Base-by-base conservation (phyloP, 1,284 basidiomycete species). In the Cutaneotrichosporon sp. region DNA sequence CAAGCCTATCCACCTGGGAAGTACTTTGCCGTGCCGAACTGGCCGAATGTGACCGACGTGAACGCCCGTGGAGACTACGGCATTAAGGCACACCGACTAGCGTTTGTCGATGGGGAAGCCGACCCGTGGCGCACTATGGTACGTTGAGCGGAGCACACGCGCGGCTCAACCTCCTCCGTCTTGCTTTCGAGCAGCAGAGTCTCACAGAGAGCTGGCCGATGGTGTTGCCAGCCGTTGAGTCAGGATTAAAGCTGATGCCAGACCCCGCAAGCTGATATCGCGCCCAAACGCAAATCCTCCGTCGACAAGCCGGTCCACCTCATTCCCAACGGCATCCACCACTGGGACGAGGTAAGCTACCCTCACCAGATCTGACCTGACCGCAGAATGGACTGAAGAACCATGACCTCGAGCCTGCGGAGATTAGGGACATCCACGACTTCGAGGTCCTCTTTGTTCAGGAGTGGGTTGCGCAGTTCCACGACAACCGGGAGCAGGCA, bases 281-380 rank as follows among this genome's bases (percentile, higher is more conserved):
- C 90, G 0, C 74, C 78, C 6, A 76, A 80, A 39, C 79, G 92
- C 29, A 69, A 79, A 37, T 88, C 91, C 71, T 89, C 88, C 0
- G 71, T 85, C 12, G 62, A 82, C 17, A 78, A 81, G 46, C 93
- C 93, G 0, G 90, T 92, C 76, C 91, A 92, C 71, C 64, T 94
- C 46, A 97, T 97, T 55, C 84, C 84, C n/a, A 86, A 82, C 54
- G 90, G 81, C 17, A 88, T 93, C 3, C 91, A 96, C 68, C 91
- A 94, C 66, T 94, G 85, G 65, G 91, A 94, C 63, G 88, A 73
- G 61, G 68, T 71, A 38, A 56, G 64, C 12, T 38, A 9, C 5
- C 25, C 19, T 24, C n/a, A 31, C 25, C 19, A 12, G 3, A 35
- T 8, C 4, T 2, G 4, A 29, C 38, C 47, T 57, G 32, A 43